Evolutionary conservation across 768 basidiomycete species (phyloP).

Genomic region (Suillus sp.): DNA sequence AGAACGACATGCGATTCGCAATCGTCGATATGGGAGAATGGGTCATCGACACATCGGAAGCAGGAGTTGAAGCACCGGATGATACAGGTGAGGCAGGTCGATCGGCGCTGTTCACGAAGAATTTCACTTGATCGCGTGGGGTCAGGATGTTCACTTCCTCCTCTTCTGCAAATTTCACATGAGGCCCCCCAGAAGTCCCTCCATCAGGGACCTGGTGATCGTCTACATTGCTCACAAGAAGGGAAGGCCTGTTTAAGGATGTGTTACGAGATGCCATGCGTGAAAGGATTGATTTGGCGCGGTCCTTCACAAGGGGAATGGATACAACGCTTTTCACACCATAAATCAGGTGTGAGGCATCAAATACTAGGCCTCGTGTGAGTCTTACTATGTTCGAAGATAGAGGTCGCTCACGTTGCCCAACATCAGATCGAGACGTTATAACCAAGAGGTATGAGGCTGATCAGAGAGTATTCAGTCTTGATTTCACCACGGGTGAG

Average conservation of each 20-base stretch:
- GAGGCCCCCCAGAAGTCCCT: conserved; percentile 27
- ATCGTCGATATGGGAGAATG: conserved; percentile 60
- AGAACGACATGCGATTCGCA: conserved; percentile 71
- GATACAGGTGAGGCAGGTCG: conserved; percentile 28
- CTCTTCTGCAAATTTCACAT: conserved; percentile 57
- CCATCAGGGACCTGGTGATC: conserved; percentile 25
- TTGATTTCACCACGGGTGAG: background rate
- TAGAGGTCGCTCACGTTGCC: conserved; percentile 52
- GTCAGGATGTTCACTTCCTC: conserved; percentile 49
- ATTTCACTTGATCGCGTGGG: conserved; percentile 26
- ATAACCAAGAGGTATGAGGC: conserved; percentile 80
- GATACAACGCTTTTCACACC: conserved; percentile 67
- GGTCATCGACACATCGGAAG: conserved; percentile 46
- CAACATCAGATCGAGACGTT: conserved; percentile 60
- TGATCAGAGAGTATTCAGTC: conserved; percentile 28
- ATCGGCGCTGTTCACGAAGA: conserved; percentile 9
- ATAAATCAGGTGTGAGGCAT: conserved; percentile 62
- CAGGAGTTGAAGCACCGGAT: conserved; percentile 58
- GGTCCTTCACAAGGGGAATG: conserved; percentile 70
- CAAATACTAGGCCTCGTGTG: conserved; percentile 54
- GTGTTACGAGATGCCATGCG: conserved; percentile 54
- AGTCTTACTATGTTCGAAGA: background rate
- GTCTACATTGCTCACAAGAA: conserved; percentile 35
- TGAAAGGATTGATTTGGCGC: conserved; percentile 56
- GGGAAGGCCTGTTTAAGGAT: conserved; percentile 46